Evolutionary conservation across 805 yeast species (phyloP).

Genomic region (Cyberlindnera petersonii): DNA sequence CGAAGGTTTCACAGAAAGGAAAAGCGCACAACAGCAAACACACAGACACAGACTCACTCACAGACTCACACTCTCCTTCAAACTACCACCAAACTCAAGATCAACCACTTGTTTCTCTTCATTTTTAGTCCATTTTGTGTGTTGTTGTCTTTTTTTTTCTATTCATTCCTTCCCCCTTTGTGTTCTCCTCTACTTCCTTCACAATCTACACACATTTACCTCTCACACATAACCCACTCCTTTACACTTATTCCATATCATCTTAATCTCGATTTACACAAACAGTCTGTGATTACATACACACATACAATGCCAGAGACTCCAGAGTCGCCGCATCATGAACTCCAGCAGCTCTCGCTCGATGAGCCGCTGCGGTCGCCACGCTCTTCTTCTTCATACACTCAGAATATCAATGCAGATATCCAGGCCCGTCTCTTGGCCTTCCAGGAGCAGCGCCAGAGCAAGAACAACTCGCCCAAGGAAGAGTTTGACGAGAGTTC

Average conservation of each 20-base stretch:
- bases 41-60: no score
- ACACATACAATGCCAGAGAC: constrained; percentile 8
- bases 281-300: neutral
- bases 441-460: constrained; percentile 75
- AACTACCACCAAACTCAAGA: no score
- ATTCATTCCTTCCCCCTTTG: neutral
- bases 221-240: neutral
- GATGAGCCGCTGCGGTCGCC: constrained; percentile 24
- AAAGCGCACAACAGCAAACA: no score
- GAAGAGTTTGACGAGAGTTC: constrained; percentile 27
- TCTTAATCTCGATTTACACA: no score
- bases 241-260: no score
- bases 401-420: constrained; percentile 57
- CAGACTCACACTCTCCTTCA: no score
- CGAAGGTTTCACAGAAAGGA: no score
- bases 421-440: constrained; percentile 85
- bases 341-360: constrained; percentile 16
- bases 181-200: neutral
- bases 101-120: no score
- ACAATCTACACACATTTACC: no score
- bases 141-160: neutral
- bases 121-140: neutral
- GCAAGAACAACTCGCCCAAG: constrained; percentile 10
- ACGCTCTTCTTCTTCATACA: constrained; percentile 25
- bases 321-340: constrained; percentile 15